Evolutionary conservation across 2,329 filamentous ascomycete genomes (phyloP), one percentile per base, ranked within the genome.

Genomic region (Knufia fluminis): DNA sequence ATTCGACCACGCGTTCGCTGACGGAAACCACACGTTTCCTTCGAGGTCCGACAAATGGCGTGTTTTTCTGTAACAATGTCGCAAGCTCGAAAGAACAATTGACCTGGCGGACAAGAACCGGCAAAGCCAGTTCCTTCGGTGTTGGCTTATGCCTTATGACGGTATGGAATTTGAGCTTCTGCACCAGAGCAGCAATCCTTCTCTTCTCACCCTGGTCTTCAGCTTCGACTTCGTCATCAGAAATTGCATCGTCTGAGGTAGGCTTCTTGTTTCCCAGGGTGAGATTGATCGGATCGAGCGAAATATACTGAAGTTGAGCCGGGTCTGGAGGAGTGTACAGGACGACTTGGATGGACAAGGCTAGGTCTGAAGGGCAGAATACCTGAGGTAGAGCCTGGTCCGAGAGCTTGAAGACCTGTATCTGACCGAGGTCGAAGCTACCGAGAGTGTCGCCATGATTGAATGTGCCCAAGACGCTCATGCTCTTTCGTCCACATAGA

Each of bases 61-160:
- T 85, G 60, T 97, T 98, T 63, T 85, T 91, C 60, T 95, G 88
- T 57, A 98, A 73, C 33, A 95, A 73, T 58, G 82, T 77, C 54
- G 92, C 84, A 50, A 98, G 75, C 66, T 98, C 94, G 71, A 83
- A 89, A 0, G 90, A 88, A 75, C 92, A 98, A 62, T 98, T 98
- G 64, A 97, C 85, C 68, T 97, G 91, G 59, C 90, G 88, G 57
- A 96, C 78, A 51, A 97, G 90, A 50, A 80, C 80, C 3, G 83
- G 77, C 24, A 98, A 72, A 1, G 86, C 84, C 54, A 80, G 77
- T 64, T 98, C 92, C 60, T 95, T 91, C 52, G 82, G 78, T 1
- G 91, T 92, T 2, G 83, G 79, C 2, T 79, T 71, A 61, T 86
- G 86, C 57, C 82, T 82, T 48, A 86, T 73, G 3, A 98, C 88